phyloP scores from a whole-genome alignment of 805 yeast genomes.

The Yarrowia sp. region DNA sequence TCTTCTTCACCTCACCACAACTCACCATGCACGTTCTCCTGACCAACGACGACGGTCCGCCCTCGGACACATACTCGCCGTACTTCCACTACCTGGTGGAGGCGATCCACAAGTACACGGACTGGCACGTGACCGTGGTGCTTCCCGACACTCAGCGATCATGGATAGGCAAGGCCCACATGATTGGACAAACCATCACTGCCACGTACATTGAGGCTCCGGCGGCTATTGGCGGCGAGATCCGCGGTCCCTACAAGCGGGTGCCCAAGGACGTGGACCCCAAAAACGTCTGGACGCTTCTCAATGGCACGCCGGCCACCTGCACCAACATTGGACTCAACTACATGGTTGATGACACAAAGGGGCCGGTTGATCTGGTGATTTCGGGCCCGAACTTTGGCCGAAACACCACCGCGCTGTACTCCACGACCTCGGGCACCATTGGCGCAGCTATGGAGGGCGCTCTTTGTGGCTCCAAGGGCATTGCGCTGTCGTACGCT shows the following conservation, averaged over 20 bases:
- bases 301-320: conserved; percentile 96
- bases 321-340: conserved; percentile 90
- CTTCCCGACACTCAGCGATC: conserved; percentile 86
- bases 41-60: conserved; percentile 97
- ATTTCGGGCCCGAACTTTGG: conserved; percentile 97
- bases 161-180: conserved; percentile 98
- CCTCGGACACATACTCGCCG: conserved; percentile 78
- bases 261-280: conserved; percentile 42
- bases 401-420: conserved; percentile 86
- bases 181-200: conserved; percentile 62
- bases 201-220: conserved; percentile 51
- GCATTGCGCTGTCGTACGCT: conserved; percentile 89
- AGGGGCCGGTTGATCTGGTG: conserved; percentile 78
- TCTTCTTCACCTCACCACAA: not conserved
- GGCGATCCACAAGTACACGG: conserved; percentile 65
- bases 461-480: conserved; percentile 63
- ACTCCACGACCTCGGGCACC: conserved; percentile 90
- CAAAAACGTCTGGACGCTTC: conserved; percentile 74
- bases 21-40: conserved; percentile 47
- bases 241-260: conserved; percentile 39
- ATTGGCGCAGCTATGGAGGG: conserved; percentile 98
- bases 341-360: conserved; percentile 59
- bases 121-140: conserved; percentile 85
- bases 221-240: conserved; percentile 41
- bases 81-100: conserved; percentile 83